These are phyloP conservation scores for Xanthoconium separans DNA, from an alignment of 1,284 basidiomycete species.

Conservation along the genomic window DNA sequence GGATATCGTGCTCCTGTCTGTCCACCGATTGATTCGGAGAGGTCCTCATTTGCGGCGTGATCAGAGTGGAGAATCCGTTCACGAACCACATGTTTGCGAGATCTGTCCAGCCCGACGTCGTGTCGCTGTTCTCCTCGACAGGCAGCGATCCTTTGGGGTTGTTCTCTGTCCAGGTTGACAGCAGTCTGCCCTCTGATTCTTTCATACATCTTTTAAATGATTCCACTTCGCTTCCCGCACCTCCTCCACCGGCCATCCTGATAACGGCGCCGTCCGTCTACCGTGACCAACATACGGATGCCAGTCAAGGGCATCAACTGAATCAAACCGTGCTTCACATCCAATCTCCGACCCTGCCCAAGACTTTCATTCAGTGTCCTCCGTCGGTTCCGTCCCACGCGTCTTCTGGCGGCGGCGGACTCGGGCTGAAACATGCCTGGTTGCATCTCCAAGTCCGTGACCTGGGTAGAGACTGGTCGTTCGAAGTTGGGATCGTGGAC, in stretches of 20 bases:
- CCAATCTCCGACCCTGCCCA: slow-evolving; percentile 70
- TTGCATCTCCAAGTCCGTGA: slow-evolving; percentile 73
- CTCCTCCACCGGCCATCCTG: slow-evolving; percentile 44
- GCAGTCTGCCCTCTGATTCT: slow-evolving; percentile 57
- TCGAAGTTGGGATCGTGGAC: slow-evolving; percentile 79
- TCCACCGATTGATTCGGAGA: slow-evolving; percentile 12
- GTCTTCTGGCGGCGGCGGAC: slow-evolving; percentile 25
- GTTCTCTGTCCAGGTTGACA: slow-evolving; percentile 55
- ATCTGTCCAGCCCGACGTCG: slow-evolving; percentile 59
- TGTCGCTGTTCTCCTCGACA: slow-evolving; percentile 81
- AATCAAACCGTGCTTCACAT: slow-evolving; percentile 78
- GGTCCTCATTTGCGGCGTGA: slow-evolving; percentile 17
- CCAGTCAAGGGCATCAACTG: slow-evolving; percentile 42
- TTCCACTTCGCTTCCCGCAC: slow-evolving; percentile 49
- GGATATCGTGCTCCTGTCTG: not conserved
- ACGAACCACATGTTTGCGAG: slow-evolving; percentile 48
- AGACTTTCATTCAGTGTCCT: slow-evolving; percentile 71
- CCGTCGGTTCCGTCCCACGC: slow-evolving; percentile 20
- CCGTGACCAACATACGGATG: slow-evolving; percentile 25
- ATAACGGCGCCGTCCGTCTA: slow-evolving; percentile 39
- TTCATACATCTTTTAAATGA: slow-evolving; percentile 68
- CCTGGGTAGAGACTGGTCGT: slow-evolving; percentile 66
- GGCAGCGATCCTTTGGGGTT: slow-evolving; percentile 62
- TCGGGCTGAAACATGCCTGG: slow-evolving; percentile 75
- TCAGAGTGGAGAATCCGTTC: slow-evolving; percentile 19